Evolutionary conservation across 441 rosid species (phyloP).

Genomic region (Eutrema salsugineum): DNA sequence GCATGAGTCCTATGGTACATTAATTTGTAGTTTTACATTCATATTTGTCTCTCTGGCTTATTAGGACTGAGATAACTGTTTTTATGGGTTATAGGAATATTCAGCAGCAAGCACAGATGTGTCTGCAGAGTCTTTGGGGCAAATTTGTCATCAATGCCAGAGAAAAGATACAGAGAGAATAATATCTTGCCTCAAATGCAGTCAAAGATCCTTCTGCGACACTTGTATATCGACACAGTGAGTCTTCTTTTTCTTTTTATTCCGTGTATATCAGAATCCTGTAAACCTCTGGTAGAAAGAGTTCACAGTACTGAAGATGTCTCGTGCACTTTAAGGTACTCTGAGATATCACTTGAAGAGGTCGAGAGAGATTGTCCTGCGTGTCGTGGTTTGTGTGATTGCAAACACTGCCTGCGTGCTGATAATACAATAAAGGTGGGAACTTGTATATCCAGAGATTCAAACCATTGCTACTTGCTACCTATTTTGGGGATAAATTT

Average conservation of each 20-base stretch:
- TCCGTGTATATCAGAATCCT: background rate
- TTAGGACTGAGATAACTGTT: slow-evolving; percentile 17
- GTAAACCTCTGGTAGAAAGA: slow-evolving; percentile 1
- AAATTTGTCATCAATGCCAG: slow-evolving; percentile 84
- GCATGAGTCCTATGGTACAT: slow-evolving; percentile 31
- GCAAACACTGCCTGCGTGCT: slow-evolving; percentile 81
- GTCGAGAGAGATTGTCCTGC: slow-evolving; percentile 87
- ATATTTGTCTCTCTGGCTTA: slow-evolving; percentile 27
- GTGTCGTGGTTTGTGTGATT: slow-evolving; percentile 88
- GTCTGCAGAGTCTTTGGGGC: slow-evolving; percentile 69
- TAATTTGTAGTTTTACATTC: background rate
- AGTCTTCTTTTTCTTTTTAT: slow-evolving; percentile 26
- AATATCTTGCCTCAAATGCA: slow-evolving; percentile 77
- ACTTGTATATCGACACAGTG: slow-evolving; percentile 72
- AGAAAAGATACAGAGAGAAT: slow-evolving; percentile 61
- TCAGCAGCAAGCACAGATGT: slow-evolving; percentile 65
- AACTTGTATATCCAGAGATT: slow-evolving; percentile 4
- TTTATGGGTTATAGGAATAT: slow-evolving; percentile 51
- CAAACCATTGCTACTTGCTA: background rate
- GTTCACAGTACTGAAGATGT: slow-evolving; percentile 9
- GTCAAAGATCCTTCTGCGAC: slow-evolving; percentile 83
- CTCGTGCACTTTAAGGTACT: slow-evolving; percentile 50
- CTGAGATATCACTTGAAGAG: slow-evolving; percentile 64
- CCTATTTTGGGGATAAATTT: background rate
- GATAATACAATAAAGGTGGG: slow-evolving; percentile 84